Percentiles rank a stretch among this genome's conserved stretches.
Evolutionary conservation across 2,329 filamentous ascomycete genomes (phyloP).

Genomic region (Zarea fungicola): DNA sequence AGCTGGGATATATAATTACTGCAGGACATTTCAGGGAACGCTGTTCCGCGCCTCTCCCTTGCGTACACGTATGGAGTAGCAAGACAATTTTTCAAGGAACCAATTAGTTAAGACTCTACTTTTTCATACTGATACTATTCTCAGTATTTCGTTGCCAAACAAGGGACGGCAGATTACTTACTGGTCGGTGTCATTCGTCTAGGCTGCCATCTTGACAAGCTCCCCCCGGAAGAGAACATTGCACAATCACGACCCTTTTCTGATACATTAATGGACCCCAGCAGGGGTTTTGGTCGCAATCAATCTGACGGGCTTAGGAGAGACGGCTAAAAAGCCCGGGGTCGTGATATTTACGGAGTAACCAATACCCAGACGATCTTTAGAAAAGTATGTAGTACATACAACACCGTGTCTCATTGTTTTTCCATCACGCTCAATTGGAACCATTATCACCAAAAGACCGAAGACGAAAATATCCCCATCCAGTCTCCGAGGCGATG

Average conservation of each 20-base stretch:
- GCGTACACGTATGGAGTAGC: background rate
- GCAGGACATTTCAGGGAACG: background rate
- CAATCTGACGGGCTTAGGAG: conserved; percentile 9
- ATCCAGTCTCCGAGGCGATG: conserved; percentile 1
- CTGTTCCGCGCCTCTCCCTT: background rate
- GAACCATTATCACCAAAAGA: background rate
- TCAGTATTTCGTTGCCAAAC: too few species aligned
- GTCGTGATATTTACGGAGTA: too few species aligned
- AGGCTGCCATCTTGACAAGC: background rate
- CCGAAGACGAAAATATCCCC: background rate
- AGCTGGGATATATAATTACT: background rate
- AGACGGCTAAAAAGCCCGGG: too few species aligned
- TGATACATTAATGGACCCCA: background rate
- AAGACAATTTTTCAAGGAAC: too few species aligned
- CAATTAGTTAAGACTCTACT: too few species aligned
- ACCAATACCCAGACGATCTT: too few species aligned
- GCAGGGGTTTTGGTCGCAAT: background rate
- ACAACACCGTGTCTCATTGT: background rate
- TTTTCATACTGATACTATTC: too few species aligned
- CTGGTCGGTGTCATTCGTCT: background rate
- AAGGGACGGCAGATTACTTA: too few species aligned
- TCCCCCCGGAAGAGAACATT: background rate
- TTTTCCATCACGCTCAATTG: too few species aligned
- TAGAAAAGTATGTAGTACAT: too few species aligned
- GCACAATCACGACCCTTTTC: background rate